Percentiles rank a stretch among this genome's conserved stretches.
Conservation (phyloP, 164 flowering plant species). For the Piper betle region DNA sequence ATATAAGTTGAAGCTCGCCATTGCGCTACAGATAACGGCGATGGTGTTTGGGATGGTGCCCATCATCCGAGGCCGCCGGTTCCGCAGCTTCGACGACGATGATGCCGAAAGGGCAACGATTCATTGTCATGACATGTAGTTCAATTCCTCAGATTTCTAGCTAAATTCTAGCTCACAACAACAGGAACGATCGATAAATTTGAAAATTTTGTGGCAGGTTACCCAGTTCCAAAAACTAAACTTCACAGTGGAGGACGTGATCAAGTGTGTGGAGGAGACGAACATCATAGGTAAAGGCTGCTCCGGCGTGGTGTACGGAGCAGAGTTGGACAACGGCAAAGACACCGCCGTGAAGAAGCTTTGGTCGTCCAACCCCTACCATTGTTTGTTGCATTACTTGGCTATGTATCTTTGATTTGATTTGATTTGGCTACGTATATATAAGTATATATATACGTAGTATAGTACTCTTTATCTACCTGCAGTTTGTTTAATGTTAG, state of each 20-base stretch:
- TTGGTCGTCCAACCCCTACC: slow-evolving; percentile 41
- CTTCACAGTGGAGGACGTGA: slow-evolving; percentile 49
- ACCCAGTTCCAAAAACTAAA: slow-evolving; percentile 76
- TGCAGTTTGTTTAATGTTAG: too few relatives aligned
- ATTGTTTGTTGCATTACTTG: background rate
- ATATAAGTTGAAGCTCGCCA: slow-evolving; percentile 34
- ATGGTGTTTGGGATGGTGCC: slow-evolving; percentile 53
- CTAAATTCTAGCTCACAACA: too few relatives aligned
- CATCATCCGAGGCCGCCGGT: slow-evolving; percentile 35
- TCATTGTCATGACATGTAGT: slow-evolving; percentile 66
- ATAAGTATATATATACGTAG: too few relatives aligned
- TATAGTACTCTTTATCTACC: too few relatives aligned
- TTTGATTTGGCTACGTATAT: too few relatives aligned
- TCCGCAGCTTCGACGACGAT: slow-evolving; percentile 21
- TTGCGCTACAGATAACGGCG: slow-evolving; percentile 36
- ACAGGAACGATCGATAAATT: background rate
- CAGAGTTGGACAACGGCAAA: slow-evolving; percentile 55
- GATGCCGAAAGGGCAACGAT: slow-evolving; percentile 55
- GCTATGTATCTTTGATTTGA: too few relatives aligned
- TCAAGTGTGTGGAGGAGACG: slow-evolving; percentile 41
- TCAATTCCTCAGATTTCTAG: slow-evolving; percentile 1
- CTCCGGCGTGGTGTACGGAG: slow-evolving; percentile 70
- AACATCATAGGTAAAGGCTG: slow-evolving; percentile 80
- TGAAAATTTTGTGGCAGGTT: slow-evolving; percentile 34
- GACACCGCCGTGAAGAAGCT: slow-evolving; percentile 78